Percentiles rank a stretch among this genome's conserved stretches.
These are phyloP conservation scores for Tausonia pullulans DNA, from an alignment of 1,284 basidiomycete genomes.

Conservation along the genomic window DNA sequence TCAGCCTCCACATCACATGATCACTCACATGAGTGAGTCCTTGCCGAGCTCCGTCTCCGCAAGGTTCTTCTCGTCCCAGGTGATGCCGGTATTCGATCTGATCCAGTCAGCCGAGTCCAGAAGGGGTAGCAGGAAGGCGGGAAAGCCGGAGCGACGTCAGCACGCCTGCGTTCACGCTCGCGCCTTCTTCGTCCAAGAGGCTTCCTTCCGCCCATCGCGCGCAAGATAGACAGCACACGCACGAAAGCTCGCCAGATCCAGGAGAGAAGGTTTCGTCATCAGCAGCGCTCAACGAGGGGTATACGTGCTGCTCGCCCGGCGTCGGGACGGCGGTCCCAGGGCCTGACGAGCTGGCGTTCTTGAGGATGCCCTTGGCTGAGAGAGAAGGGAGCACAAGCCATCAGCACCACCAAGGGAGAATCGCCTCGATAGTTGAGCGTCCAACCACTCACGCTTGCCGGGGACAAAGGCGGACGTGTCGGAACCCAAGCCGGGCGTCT, in stretches of 20 bases:
- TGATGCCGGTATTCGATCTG: slow-evolving; percentile 40
- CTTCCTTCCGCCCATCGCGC: not conserved
- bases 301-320: too few relatives aligned
- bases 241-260: not conserved
- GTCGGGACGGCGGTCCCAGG: not conserved
- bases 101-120: not conserved
- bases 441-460: not conserved
- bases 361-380: slow-evolving; percentile 15
- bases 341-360: slow-evolving; percentile 9
- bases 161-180: too few relatives aligned
- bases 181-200: too few relatives aligned
- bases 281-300: not conserved
- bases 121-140: not conserved
- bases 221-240: not conserved
- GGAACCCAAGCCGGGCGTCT: not conserved
- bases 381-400: not conserved
- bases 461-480: not conserved
- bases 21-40: slow-evolving; percentile 64
- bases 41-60: slow-evolving; percentile 81
- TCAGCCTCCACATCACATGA: too few relatives aligned
- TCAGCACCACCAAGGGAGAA: not conserved
- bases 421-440: not conserved
- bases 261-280: too few relatives aligned
- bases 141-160: not conserved
- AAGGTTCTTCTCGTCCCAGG: slow-evolving; percentile 88